A percentile compares a stretch with the other conserved stretches of the same genome.
These are phyloP conservation scores for Aspergillus carlsbadensis DNA, from an alignment of 495 filamentous ascomycete genomes.

Conservation along the genomic window DNA sequence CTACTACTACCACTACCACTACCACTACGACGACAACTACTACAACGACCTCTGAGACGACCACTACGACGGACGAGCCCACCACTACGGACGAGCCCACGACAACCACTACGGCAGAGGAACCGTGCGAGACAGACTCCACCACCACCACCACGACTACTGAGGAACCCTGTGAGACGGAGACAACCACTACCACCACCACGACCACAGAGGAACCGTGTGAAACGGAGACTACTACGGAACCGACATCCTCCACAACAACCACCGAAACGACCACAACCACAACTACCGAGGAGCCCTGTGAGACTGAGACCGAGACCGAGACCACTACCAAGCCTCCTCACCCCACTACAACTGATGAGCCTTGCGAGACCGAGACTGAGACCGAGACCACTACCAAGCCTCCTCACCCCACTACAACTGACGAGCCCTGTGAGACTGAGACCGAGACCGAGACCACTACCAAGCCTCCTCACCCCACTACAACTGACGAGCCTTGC, in stretches of 20 bases:
- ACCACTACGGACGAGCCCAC: not conserved
- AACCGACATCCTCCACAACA: not conserved
- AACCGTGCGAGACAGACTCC: not conserved
- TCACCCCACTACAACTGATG: not conserved
- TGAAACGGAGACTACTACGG: not conserved
- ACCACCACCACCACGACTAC: not conserved
- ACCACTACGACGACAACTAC: conserved; percentile 10
- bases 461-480: not conserved
- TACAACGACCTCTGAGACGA: conserved; percentile 6
- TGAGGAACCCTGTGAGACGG: not conserved
- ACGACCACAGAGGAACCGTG: not conserved
- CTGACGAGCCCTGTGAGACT: not conserved
- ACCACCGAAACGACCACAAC: not conserved
- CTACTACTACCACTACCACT: conserved; percentile 15
- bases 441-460: not conserved
- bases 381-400: not conserved
- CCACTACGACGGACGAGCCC: conserved; percentile 1
- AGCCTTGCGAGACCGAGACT: conserved; percentile 1
- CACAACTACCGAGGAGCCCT: not conserved
- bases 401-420: too few species aligned
- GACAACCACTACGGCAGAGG: conserved; percentile 6
- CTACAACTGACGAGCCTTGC: not conserved
- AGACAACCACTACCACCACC: not conserved
- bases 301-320: not conserved
- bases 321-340: not conserved